Percentiles rank a stretch among this genome's conserved stretches.
Evolutionary conservation across 257 asterid species (phyloP).

Genomic region (Scutellaria baicalensis): DNA sequence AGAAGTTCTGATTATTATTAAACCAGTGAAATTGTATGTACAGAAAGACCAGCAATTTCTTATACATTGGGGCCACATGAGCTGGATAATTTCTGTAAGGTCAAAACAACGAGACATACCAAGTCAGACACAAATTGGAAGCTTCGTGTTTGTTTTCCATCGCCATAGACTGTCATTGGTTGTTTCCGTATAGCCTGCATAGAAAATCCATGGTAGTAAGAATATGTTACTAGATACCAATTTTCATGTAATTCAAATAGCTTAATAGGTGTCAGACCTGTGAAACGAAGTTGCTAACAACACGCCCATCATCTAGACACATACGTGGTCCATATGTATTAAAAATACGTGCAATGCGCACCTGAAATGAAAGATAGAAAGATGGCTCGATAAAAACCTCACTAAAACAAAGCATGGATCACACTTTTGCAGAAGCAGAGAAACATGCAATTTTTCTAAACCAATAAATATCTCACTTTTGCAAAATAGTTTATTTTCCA

Average conservation of each 20-base stretch:
- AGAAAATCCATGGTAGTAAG: background rate
- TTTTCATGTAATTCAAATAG: slow-evolving; percentile 36
- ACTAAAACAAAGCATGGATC: background rate
- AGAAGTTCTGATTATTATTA: background rate
- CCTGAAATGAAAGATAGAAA: slow-evolving; percentile 21
- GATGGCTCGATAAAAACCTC: background rate
- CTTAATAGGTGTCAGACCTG: slow-evolving; percentile 49
- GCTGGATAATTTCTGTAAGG: background rate
- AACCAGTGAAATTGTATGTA: background rate
- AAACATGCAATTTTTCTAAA: background rate
- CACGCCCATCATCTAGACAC: slow-evolving; percentile 95
- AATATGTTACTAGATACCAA: background rate
- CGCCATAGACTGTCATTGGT: slow-evolving; percentile 80
- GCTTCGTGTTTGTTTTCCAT: slow-evolving; percentile 86
- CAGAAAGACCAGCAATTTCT: background rate
- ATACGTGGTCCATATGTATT: slow-evolving; percentile 88
- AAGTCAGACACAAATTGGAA: slow-evolving; percentile 82
- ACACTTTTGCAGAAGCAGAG: background rate
- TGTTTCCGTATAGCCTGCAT: slow-evolving; percentile 69
- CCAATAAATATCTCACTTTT: background rate
- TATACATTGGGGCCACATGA: background rate
- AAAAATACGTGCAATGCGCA: slow-evolving; percentile 88
- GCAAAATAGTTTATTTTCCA: background rate
- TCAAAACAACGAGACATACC: slow-evolving; percentile 35
- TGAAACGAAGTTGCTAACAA: slow-evolving; percentile 86